Percentiles rank a stretch among this genome's conserved stretches.
Evolutionary conservation across 257 asterid species (phyloP).

Genomic region (Capsicum baccatum): DNA sequence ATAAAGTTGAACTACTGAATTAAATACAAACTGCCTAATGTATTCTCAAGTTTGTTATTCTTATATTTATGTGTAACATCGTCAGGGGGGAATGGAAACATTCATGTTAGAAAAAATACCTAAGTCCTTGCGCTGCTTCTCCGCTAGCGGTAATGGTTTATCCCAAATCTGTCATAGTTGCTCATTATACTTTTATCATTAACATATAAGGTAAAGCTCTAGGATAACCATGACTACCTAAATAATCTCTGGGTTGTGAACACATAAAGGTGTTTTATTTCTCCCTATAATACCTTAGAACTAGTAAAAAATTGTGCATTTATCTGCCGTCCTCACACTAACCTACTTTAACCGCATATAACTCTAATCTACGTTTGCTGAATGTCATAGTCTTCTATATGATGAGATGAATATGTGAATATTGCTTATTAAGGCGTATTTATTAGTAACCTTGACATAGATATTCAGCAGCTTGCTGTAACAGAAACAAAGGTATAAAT

Average conservation of each 20-base stretch:
- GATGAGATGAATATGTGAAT: not conserved
- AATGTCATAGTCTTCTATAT: not conserved
- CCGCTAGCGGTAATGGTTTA: not conserved
- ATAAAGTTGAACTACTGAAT: not conserved
- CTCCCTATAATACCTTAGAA: not conserved
- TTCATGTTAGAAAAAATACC: not conserved
- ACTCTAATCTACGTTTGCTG: constrained; percentile 3
- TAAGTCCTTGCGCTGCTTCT: not conserved
- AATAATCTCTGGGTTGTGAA: not conserved
- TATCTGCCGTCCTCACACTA: not conserved
- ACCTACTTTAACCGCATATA: not conserved
- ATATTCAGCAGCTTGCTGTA: not conserved
- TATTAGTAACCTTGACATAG: not conserved
- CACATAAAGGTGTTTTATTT: not conserved
- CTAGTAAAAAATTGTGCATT: not conserved
- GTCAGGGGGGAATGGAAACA: not conserved
- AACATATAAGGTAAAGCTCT: not conserved
- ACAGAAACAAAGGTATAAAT: not conserved
- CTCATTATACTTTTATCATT: not conserved
- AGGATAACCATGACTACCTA: constrained; percentile 3
- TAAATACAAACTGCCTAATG: not conserved
- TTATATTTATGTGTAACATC: not conserved
- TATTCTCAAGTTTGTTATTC: not conserved
- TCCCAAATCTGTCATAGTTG: not conserved
- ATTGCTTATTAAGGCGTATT: not conserved